phyloP scores from a whole-genome alignment of 306 rosid species.

The Echinosophora koreensis region DNA sequence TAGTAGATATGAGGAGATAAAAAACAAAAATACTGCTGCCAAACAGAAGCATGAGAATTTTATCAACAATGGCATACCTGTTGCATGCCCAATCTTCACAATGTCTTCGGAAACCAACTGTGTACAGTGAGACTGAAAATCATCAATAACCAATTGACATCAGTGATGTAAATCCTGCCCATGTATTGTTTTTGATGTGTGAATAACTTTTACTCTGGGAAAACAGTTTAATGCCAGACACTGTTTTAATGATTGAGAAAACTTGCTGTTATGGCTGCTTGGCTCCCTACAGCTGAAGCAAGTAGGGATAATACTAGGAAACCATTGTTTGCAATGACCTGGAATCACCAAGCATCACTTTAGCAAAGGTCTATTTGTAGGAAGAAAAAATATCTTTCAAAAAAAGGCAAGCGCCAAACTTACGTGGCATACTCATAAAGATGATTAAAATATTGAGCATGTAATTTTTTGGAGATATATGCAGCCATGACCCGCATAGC shows the following conservation, averaged over 20 bases:
- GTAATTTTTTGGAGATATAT: slow-evolving; percentile 68
- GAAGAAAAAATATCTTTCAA: slow-evolving; percentile 10
- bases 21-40: not conserved
- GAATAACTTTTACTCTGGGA: slow-evolving; percentile 92
- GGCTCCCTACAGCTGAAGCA: slow-evolving; percentile 90
- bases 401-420: slow-evolving; percentile 41
- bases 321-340: slow-evolving; percentile 56
- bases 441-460: slow-evolving; percentile 55
- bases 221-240: slow-evolving; percentile 87
- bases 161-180: slow-evolving; percentile 94
- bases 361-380: slow-evolving; percentile 14
- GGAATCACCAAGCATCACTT: slow-evolving; percentile 49
- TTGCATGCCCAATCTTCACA: slow-evolving; percentile 79
- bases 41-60: slow-evolving; percentile 1
- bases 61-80: slow-evolving; percentile 58
- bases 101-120: slow-evolving; percentile 70
- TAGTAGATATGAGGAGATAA: not conserved
- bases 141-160: slow-evolving; percentile 90
- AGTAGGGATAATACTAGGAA: slow-evolving; percentile 65
- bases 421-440: slow-evolving; percentile 71
- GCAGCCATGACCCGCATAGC: slow-evolving; percentile 92
- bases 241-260: slow-evolving; percentile 88
- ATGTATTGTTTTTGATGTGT: slow-evolving; percentile 75
- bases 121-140: slow-evolving; percentile 76
- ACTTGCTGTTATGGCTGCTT: slow-evolving; percentile 86